Evolutionary conservation across 371 early-diverging fungal genomes (phyloP), one percentile per base, ranked within the genome.

Genomic region (Lichtheimia corymbifera): DNA sequence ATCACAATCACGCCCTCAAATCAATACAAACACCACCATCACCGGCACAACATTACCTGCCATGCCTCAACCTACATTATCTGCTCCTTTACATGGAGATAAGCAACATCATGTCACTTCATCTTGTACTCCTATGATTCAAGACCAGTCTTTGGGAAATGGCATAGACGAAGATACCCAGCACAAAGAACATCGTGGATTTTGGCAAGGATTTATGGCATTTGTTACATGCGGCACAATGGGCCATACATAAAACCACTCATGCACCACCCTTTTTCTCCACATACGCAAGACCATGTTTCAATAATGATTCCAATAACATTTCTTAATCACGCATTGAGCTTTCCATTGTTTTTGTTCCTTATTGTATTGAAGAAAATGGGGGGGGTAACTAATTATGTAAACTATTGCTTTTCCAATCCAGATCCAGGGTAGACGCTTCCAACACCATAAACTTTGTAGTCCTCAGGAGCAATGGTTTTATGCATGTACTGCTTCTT

Each of bases 401-500:
- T 35, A 35, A 35, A 35, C 35, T 35, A 35, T 35, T 35, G 35
- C 35, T 35, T 35, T 35, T 35, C 35, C 35, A 35, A 35, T 35
- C 35, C 35, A 11, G 35, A 35, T 35, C 35, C 35, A 35, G 35
- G 35, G 9, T 35, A 35, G 35, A 35, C 11, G 11, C 35, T 35
- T 35, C 35, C 35, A 35, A 35, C 9, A 35, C 35, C 35, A 35
- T 74, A 75, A 18, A 75, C 20, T 27, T 66, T 66, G 57, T 76
- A 79, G 50, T 74, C 50, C 30, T 59, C 59, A 18, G 77, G 73
- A 18, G 63, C 58, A 42, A 78, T 82, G 14, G 72, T 63, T 61
- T 88, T 70, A 72, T 95, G 96, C 63, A 88, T 54, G 65, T 83
- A 97, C 54, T 75, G 68, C 63, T 82, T 84, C 73, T 92, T 90